These are phyloP conservation scores for Podospora didyma DNA, from an alignment of 495 filamentous ascomycete genomes.

Conservation along the genomic window DNA sequence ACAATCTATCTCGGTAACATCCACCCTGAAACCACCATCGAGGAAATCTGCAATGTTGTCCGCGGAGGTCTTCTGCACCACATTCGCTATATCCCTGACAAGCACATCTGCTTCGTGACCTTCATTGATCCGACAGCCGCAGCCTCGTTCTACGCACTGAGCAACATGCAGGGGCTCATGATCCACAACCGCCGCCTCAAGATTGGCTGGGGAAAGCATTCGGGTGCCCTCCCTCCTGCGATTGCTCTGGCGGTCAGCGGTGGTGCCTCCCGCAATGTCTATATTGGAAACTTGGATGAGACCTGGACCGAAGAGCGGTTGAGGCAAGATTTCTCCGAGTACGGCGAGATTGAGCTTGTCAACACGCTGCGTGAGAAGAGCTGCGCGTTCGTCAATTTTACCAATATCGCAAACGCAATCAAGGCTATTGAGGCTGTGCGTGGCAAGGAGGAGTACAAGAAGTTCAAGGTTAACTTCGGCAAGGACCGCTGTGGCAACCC, in stretches of 20 bases:
- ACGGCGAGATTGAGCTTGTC: constrained; percentile 95
- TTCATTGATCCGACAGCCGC: constrained; percentile 99
- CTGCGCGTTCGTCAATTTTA: constrained; percentile 99
- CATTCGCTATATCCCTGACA: constrained; percentile 98
- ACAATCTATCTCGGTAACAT: constrained; percentile 99
- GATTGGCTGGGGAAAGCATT: constrained; percentile 99
- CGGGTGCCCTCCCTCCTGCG: constrained; percentile 90
- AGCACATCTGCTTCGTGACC: constrained; percentile 99
- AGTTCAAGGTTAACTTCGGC: constrained; percentile 99
- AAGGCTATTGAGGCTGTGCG: constrained; percentile 97
- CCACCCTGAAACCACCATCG: constrained; percentile 96
- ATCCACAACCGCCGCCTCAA: constrained; percentile 97
- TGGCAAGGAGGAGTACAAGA: constrained; percentile 89
- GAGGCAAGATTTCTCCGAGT: constrained; percentile 95
- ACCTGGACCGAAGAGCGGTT: constrained; percentile 94
- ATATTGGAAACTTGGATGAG: constrained; percentile 96
- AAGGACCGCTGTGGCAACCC: constrained; percentile 98
- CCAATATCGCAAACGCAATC: constrained; percentile 98
- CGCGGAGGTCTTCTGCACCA: constrained; percentile 91
- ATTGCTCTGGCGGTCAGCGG: constrained; percentile 96
- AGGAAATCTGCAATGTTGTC: constrained; percentile 97
- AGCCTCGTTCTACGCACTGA: constrained; percentile 94
- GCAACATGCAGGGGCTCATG: constrained; percentile 96
- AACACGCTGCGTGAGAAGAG: constrained; percentile 98
- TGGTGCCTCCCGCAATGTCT: constrained; percentile 93